phyloP scores from a whole-genome alignment of 1,284 basidiomycete species.

The Ceratobasidium sp. region DNA sequence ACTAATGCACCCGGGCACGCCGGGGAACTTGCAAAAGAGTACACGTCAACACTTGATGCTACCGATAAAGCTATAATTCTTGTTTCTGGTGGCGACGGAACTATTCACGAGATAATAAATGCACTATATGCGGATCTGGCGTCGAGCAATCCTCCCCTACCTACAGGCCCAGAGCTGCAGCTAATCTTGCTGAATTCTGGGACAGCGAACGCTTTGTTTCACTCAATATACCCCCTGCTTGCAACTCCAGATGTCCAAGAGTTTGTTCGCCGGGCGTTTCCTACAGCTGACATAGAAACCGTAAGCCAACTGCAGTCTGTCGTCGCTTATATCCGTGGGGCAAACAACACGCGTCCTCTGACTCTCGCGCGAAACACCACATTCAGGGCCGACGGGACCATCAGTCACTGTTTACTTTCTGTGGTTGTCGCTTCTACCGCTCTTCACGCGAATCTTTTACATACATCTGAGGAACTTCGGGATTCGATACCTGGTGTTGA shows the following conservation, averaged over 20 bases:
- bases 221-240: slow-evolving; percentile 62
- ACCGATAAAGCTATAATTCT: slow-evolving; percentile 57
- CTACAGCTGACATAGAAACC: slow-evolving; percentile 46
- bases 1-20: slow-evolving; percentile 68
- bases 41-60: slow-evolving; percentile 30
- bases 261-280: slow-evolving; percentile 38
- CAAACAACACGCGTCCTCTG: slow-evolving; percentile 53
- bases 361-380: slow-evolving; percentile 66
- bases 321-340: slow-evolving; percentile 43
- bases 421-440: slow-evolving; percentile 76
- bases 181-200: slow-evolving; percentile 70
- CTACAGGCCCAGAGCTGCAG: slow-evolving; percentile 54
- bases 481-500: slow-evolving; percentile 75
- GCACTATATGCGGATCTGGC: slow-evolving; percentile 53
- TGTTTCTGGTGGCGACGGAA: slow-evolving; percentile 89
- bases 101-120: slow-evolving; percentile 84
- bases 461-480: slow-evolving; percentile 80
- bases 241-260: slow-evolving; percentile 45
- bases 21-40: slow-evolving; percentile 51
- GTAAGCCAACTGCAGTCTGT: slow-evolving; percentile 64
- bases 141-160: slow-evolving; percentile 48
- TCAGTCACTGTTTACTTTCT: slow-evolving; percentile 52
- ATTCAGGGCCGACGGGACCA: slow-evolving; percentile 47
- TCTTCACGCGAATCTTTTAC: slow-evolving; percentile 87
- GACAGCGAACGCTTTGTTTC: slow-evolving; percentile 94